Evolutionary conservation across 306 rosid genomes (phyloP).

Genomic region (Lathyrus aphaca): DNA sequence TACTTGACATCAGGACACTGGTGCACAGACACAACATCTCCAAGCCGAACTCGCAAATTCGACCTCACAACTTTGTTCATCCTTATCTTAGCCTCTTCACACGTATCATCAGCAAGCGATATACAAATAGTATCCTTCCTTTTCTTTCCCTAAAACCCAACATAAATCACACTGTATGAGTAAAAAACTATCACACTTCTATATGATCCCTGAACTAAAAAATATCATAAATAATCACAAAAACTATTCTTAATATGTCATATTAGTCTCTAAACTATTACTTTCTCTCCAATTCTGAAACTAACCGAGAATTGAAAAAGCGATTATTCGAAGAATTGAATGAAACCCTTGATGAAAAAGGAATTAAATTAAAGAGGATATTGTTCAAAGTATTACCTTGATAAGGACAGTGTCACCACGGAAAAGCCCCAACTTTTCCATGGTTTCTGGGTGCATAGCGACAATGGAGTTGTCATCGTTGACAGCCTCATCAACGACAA

Average conservation of each 20-base stretch:
- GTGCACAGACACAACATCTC: conserved; percentile 66
- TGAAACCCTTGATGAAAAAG: conserved; percentile 6
- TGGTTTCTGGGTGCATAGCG: conserved; percentile 51
- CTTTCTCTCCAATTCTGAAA: background rate
- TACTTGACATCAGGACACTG: conserved; percentile 61
- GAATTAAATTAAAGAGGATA: background rate
- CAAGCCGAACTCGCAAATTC: conserved; percentile 59
- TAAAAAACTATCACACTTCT: conserved; percentile 1
- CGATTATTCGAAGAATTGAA: background rate
- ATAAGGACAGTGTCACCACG: conserved; percentile 63
- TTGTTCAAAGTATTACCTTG: conserved; percentile 40
- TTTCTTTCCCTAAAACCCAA: conserved; percentile 57
- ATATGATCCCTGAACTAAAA: background rate
- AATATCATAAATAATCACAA: background rate
- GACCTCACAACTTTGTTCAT: conserved; percentile 65
- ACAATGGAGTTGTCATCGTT: conserved; percentile 64
- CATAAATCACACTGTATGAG: conserved; percentile 1
- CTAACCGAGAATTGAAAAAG: background rate
- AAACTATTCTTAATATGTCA: background rate
- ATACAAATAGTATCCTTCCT: conserved; percentile 58
- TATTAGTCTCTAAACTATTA: background rate
- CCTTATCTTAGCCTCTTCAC: conserved; percentile 56
- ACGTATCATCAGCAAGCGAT: conserved; percentile 56
- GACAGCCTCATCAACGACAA: conserved; percentile 56
- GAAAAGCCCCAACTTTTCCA: conserved; percentile 61